phyloP scores from a whole-genome alignment of 2,329 filamentous ascomycete species.

The Dactylonectria macrodidyma region DNA sequence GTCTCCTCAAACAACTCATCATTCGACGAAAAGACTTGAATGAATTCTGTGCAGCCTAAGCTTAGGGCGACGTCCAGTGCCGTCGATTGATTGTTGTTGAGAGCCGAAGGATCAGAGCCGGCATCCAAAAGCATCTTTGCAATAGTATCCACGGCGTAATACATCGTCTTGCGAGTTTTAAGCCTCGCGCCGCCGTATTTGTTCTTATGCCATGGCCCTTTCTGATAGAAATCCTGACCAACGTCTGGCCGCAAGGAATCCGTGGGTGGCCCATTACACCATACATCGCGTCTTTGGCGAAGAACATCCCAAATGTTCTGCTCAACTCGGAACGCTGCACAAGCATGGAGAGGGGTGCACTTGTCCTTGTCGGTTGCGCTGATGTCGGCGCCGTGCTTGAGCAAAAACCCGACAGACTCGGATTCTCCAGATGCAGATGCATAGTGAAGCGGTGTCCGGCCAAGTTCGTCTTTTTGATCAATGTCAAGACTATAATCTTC shows the following conservation, averaged over 20 bases:
- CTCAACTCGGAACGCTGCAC: slow-evolving; percentile 29
- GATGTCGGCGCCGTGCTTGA: slow-evolving; percentile 27
- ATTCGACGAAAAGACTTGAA: slow-evolving; percentile 28
- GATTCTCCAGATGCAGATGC: slow-evolving; percentile 39
- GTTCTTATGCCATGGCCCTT: not conserved
- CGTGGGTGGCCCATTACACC: not conserved
- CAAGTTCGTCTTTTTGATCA: slow-evolving; percentile 33
- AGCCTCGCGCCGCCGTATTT: not conserved
- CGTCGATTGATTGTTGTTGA: slow-evolving; percentile 8
- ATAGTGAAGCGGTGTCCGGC: slow-evolving; percentile 40
- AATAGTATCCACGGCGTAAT: slow-evolving; percentile 18
- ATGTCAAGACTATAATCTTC: slow-evolving; percentile 1
- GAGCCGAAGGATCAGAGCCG: not conserved
- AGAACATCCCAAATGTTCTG: slow-evolving; percentile 31
- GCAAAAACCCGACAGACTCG: slow-evolving; percentile 34
- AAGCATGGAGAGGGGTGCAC: slow-evolving; percentile 37
- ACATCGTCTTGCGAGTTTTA: not conserved
- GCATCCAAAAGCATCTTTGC: slow-evolving; percentile 30
- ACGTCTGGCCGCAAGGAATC: slow-evolving; percentile 26
- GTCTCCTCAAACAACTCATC: slow-evolving; percentile 22
- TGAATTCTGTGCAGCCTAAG: slow-evolving; percentile 25
- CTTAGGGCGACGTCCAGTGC: slow-evolving; percentile 36
- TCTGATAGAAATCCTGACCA: no score
- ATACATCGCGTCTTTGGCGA: not conserved
- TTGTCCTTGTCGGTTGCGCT: slow-evolving; percentile 1